Evolutionary conservation across 2,329 filamentous ascomycete species (phyloP).

Genomic region (Epichloe glyceriae): DNA sequence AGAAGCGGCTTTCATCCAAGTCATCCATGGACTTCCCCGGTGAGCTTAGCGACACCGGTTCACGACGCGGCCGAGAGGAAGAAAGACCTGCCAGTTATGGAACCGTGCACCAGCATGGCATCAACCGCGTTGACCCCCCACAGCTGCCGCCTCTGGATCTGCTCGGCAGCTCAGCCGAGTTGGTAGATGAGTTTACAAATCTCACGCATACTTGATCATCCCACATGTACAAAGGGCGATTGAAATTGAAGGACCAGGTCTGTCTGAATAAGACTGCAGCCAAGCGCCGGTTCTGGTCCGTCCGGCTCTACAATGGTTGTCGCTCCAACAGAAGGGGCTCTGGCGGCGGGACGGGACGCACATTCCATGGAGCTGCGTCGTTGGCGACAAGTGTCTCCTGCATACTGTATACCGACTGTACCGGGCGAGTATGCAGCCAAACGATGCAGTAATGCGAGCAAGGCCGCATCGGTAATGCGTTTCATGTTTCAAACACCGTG

Average conservation of each 20-base stretch:
- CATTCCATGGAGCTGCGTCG: background rate
- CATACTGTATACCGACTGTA: too few species aligned
- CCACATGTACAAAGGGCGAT: too few species aligned
- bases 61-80: constrained; percentile 21
- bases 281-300: too few species aligned
- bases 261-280: too few species aligned
- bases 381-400: background rate
- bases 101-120: constrained; percentile 43
- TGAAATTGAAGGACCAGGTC: too few species aligned
- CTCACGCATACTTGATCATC: background rate
- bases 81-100: constrained; percentile 43
- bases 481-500: background rate
- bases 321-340: background rate
- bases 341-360: background rate
- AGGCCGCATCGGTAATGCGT: background rate
- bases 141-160: constrained; percentile 30
- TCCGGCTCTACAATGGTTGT: background rate
- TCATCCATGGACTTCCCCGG: constrained; percentile 37
- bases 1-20: constrained; percentile 35
- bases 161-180: constrained; percentile 41
- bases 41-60: constrained; percentile 30
- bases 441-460: too few species aligned
- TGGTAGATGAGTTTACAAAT: constrained; percentile 30
- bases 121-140: constrained; percentile 38
- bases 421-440: too few species aligned